Conservation (phyloP, 2,329 filamentous ascomycete genomes). For the Lecanosticta acicola region DNA sequence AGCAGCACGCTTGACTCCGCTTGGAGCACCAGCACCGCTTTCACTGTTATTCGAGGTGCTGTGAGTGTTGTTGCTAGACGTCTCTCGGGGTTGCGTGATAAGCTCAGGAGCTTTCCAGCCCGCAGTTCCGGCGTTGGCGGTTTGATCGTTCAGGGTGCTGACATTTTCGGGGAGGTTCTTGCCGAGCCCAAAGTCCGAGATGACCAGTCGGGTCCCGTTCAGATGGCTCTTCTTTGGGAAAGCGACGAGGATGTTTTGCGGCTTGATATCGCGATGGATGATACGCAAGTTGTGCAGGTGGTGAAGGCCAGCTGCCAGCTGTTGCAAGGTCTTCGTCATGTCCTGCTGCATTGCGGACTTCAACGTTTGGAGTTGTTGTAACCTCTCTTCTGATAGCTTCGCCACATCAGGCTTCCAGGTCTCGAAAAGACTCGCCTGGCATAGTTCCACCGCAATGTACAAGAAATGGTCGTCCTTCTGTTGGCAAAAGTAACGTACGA, state of each 20-base stretch:
- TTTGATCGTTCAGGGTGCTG: conserved; percentile 90
- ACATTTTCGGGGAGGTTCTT: conserved; percentile 95
- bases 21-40: conserved; percentile 45
- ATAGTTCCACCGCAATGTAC: conserved; percentile 93
- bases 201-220: conserved; percentile 67
- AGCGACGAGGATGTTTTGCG: conserved; percentile 89
- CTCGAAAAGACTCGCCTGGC: conserved; percentile 87
- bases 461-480: conserved; percentile 84
- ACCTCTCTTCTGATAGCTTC: conserved; percentile 36
- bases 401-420: conserved; percentile 85
- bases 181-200: conserved; percentile 95
- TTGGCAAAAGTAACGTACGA: conserved; percentile 93
- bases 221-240: conserved; percentile 62
- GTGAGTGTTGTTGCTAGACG: conserved; percentile 40
- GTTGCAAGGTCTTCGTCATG: conserved; percentile 72
- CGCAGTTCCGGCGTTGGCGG: conserved; percentile 86
- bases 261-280: conserved; percentile 94
- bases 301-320: conserved; percentile 82
- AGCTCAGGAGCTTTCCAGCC: conserved; percentile 96
- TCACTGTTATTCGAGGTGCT: conserved; percentile 51
- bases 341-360: conserved; percentile 69
- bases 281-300: conserved; percentile 89
- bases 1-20: conserved; percentile 88
- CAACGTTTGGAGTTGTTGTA: conserved; percentile 47
- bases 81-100: conserved; percentile 55